These are phyloP conservation scores for Amaranthus hypochondriacus DNA, from an alignment of 148 eudicot species.

Conservation along the genomic window DNA sequence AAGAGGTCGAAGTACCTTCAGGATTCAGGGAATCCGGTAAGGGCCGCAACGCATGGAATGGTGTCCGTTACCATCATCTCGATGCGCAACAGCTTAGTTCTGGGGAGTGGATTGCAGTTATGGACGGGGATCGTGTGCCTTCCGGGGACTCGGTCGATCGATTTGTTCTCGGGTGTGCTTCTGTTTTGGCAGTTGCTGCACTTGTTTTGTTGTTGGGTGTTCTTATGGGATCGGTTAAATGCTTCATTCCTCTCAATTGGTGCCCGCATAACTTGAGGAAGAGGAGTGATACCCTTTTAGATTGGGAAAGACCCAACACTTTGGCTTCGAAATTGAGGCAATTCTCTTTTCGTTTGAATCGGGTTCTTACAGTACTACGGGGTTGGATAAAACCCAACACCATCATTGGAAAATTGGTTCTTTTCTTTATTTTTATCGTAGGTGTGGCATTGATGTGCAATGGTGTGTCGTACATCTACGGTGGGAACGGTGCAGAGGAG, in stretches of 20 bases:
- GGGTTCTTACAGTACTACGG: constrained; percentile 45
- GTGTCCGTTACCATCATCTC: constrained; percentile 81
- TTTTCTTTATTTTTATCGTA: constrained; percentile 35
- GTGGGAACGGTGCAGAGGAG: constrained; percentile 77
- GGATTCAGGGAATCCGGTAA: constrained; percentile 56
- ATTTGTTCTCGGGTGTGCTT: constrained; percentile 52
- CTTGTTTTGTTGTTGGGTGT: constrained; percentile 61
- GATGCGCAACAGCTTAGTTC: constrained; percentile 72
- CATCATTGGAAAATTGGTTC: constrained; percentile 43
- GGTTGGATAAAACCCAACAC: constrained; percentile 62
- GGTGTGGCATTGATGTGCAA: constrained; percentile 57
- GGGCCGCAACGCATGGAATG: constrained; percentile 87
- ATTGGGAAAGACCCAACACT: constrained; percentile 54
- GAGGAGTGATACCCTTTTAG: constrained; percentile 63
- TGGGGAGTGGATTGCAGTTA: constrained; percentile 74
- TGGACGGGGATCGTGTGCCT: constrained; percentile 90
- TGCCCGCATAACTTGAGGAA: constrained; percentile 69
- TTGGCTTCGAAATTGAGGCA: constrained; percentile 53
- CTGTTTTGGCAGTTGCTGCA: constrained; percentile 39
- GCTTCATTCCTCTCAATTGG: constrained; percentile 81
- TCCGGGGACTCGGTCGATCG: constrained; percentile 68
- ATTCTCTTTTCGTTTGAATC: constrained; percentile 61
- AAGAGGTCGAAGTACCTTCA: constrained; percentile 69
- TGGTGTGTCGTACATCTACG: constrained; percentile 53
- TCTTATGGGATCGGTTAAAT: constrained; percentile 65